Evolutionary conservation across 176 grass and related monocot species (phyloP).

Genomic region (Oryza australiensis): DNA sequence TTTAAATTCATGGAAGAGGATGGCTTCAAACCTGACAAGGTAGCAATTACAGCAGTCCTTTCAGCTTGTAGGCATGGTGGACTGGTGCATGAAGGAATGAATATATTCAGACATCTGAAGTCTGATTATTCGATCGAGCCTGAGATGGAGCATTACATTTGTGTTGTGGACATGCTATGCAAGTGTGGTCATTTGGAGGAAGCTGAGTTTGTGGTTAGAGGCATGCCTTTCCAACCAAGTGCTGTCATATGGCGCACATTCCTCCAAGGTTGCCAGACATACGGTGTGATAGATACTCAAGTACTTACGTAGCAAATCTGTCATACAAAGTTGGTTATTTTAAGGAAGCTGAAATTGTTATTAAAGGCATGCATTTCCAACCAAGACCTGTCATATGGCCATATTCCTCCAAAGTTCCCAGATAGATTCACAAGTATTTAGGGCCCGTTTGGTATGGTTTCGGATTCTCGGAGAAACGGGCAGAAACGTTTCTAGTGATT

Average conservation of each 20-base stretch:
- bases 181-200: slow-evolving; percentile 62
- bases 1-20: slow-evolving; percentile 64
- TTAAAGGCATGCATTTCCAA: slow-evolving; percentile 65
- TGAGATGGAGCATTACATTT: slow-evolving; percentile 79
- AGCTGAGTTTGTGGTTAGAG: slow-evolving; percentile 60
- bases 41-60: slow-evolving; percentile 67
- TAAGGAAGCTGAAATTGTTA: slow-evolving; percentile 52
- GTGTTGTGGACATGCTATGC: slow-evolving; percentile 75
- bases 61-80: slow-evolving; percentile 71
- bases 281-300: slow-evolving; percentile 35
- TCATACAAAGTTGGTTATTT: slow-evolving; percentile 45
- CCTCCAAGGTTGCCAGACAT: slow-evolving; percentile 72
- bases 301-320: slow-evolving; percentile 20
- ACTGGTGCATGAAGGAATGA: slow-evolving; percentile 65
- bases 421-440: slow-evolving; percentile 40
- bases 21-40: slow-evolving; percentile 63
- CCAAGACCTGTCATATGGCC: slow-evolving; percentile 55
- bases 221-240: slow-evolving; percentile 70
- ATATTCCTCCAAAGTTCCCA: slow-evolving; percentile 69
- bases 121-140: slow-evolving; percentile 52
- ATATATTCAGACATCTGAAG: slow-evolving; percentile 64
- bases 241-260: slow-evolving; percentile 59
- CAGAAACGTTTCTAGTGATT: too few relatives aligned
- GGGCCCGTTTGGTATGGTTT: too few relatives aligned
- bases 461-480: too few relatives aligned